A percentile compares a stretch with the other conserved stretches of the same genome.
phyloP scores from a whole-genome alignment of 2,329 filamentous ascomycete genomes.

The Phyllosticta citrichinensis region DNA sequence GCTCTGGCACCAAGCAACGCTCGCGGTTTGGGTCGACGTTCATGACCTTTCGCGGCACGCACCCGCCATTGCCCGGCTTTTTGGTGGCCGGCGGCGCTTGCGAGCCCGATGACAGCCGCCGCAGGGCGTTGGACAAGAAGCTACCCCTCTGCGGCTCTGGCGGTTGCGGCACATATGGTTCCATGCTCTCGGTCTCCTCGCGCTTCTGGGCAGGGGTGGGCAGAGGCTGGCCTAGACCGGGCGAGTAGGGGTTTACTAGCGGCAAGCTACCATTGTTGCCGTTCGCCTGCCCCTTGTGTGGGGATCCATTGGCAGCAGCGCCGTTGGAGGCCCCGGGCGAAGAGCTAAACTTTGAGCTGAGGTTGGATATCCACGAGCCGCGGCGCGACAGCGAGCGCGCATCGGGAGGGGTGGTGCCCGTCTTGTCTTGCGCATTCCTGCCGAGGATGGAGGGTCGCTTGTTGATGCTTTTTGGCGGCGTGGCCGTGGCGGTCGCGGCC shows the following conservation, averaged over 20 bases:
- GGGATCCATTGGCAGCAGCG: neutral
- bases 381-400: slow-evolving; percentile 36
- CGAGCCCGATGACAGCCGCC: slow-evolving; percentile 60
- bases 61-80: slow-evolving; percentile 46
- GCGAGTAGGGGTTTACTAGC: slow-evolving; percentile 16
- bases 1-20: slow-evolving; percentile 66
- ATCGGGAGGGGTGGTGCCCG: slow-evolving; percentile 20
- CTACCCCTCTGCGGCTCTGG: slow-evolving; percentile 61
- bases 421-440: slow-evolving; percentile 29
- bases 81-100: slow-evolving; percentile 17
- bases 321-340: slow-evolving; percentile 29
- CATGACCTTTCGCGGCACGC: slow-evolving; percentile 71
- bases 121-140: slow-evolving; percentile 71
- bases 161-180: slow-evolving; percentile 63
- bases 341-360: slow-evolving; percentile 85
- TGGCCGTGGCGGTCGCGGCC: neutral
- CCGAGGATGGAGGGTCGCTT: slow-evolving; percentile 34
- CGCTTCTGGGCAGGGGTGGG: slow-evolving; percentile 31
- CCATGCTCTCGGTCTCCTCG: slow-evolving; percentile 23
- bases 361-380: slow-evolving; percentile 85
- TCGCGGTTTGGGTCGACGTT: slow-evolving; percentile 77
- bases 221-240: slow-evolving; percentile 31
- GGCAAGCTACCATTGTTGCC: slow-evolving; percentile 13
- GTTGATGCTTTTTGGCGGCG: slow-evolving; percentile 19
- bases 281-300: slow-evolving; percentile 14